A percentile compares a stretch with the other conserved stretches of the same genome.
Conservation (phyloP, 148 eudicot species). For the Pharnaceum exiguum region DNA sequence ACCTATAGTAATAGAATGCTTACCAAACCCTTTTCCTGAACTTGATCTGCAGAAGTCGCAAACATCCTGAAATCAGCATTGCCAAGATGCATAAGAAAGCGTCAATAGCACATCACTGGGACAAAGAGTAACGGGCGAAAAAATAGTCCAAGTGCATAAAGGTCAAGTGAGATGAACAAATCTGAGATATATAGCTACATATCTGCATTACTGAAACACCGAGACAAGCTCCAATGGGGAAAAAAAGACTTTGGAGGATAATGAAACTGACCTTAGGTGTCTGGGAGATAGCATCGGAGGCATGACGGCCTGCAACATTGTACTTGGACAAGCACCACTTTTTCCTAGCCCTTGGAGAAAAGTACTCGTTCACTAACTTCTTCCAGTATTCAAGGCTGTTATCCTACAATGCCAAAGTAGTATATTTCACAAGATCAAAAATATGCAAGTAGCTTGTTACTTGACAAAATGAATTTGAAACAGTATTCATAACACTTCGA, state of each 20-base stretch:
- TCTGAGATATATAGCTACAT: too few relatives aligned
- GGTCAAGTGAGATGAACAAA: neutral
- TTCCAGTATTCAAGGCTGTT: slow-evolving; percentile 42
- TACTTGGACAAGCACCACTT: slow-evolving; percentile 44
- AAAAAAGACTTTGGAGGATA: too few relatives aligned
- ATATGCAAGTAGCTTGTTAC: too few relatives aligned
- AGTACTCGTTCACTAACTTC: slow-evolving; percentile 37
- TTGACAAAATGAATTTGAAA: too few relatives aligned
- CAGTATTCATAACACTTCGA: too few relatives aligned
- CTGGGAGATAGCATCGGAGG: slow-evolving; percentile 29
- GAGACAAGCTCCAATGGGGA: too few relatives aligned
- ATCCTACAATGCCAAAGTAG: slow-evolving; percentile 27
- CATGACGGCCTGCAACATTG: slow-evolving; percentile 18
- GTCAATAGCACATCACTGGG: neutral
- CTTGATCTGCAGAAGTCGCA: slow-evolving; percentile 37
- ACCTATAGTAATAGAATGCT: slow-evolving; percentile 20
- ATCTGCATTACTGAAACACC: too few relatives aligned
- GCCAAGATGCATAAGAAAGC: neutral
- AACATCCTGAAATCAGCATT: slow-evolving; percentile 18
- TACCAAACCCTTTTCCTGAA: slow-evolving; percentile 51
- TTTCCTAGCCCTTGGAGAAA: slow-evolving; percentile 31
- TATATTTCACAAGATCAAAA: too few relatives aligned
- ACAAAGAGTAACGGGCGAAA: neutral
- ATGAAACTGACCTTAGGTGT: slow-evolving; percentile 27
- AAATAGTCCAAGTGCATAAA: neutral